Base-by-base conservation (phyloP, 1,139 yeast genomes). In the Nakaseomyces uthaithaninus region DNA sequence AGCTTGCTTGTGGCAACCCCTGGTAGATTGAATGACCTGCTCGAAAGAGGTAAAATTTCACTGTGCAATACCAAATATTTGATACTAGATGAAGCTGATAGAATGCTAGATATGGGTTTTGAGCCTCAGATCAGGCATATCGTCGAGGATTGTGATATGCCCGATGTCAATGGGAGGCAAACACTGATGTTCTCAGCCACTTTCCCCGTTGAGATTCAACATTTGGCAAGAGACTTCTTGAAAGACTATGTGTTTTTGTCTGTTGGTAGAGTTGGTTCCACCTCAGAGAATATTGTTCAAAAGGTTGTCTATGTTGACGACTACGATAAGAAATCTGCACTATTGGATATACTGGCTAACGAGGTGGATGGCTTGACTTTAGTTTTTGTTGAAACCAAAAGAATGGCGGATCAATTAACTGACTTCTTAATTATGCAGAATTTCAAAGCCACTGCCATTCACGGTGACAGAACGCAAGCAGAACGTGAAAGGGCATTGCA, bases 91-190 rank as follows among this genome's bases (percentile, higher is more conserved):
- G 98, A 91, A 74, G 98, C 98, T 60, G 98, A 91, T 69, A 84
- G 97, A 72, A 91, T 91, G 97, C 77, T 91, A 69, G 98, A 91
- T 79, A 91, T 91, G 97, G 98, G 97, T 73, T 91, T 91, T 69
- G 97, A 91, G 72, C 97, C 96, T 49, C 97, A 91, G 72, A 91
- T 91, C 63, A 84, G 97, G 74, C 85, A 89, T 64, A 89, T 91
- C 61, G 97, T 89, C 46, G 94, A 89, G 68, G 94, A 82, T 52
- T 87, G 91, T 71, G 95, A 86, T 65, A 89, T 89, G 96, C 96
- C 97, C 48, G 78, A 73, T 51, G 94, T 85, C 43, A 69, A 75
- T 47, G 73, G 81, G 57, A 82, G 97, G 71, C 97, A 91, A 71
- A 91, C 97, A 20, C 75, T 91, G 61, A 85, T 91, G 95, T 91